Base-by-base conservation (phyloP, 2,329 filamentous ascomycete genomes). In the Podosphaera xanthii region DNA sequence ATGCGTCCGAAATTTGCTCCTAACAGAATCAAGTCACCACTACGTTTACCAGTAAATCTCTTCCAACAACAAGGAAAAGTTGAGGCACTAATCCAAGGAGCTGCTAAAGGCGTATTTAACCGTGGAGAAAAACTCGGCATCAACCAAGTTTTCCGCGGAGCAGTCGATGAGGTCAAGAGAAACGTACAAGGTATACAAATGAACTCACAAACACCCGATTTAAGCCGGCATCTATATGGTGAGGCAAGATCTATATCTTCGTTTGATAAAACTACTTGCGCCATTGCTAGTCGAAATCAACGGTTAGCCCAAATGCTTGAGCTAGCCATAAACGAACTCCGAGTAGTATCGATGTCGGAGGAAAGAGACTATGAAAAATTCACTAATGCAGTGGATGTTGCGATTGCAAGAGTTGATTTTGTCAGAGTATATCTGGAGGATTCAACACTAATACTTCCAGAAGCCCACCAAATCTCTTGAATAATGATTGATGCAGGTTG, bases 81-180 rank as follows among this genome's bases (percentile, higher is more conserved):
- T 53, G 86, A 91, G 68, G 79, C 79, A 0, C 69, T 92, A 0
- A 76, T 92, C 35, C 84, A 89, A 67, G 84, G 83, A 14, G 86
- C 87, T 2, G 85, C 86, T 30, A 86, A 84, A 67, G 82, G 81
- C 58, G 81, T 91, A 14, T 74, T 88, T 40, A 82, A 87, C 65
- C 77, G 80, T 38, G 78, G 86, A 58, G 85, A 90, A 69, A 84
- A 81, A 66, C 80, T 89, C 62, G 86, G 86, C 5, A 84, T 92
- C 59, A 89, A 88, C 67, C 84, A 86, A 69, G 86, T 83, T 0
- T 81, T 92, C 5, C 79, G 87, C n/a, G 86, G 87, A 64, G 86
- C 87, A 22, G 78, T 92, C 67, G 83, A 82, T 7, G 87, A 94
- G 70, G 84, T 91, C 57, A 79, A 80, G 61, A 84, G 85, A 65